phyloP scores from a whole-genome alignment of 2,329 filamentous ascomycete species.

The Phoma sp. region DNA sequence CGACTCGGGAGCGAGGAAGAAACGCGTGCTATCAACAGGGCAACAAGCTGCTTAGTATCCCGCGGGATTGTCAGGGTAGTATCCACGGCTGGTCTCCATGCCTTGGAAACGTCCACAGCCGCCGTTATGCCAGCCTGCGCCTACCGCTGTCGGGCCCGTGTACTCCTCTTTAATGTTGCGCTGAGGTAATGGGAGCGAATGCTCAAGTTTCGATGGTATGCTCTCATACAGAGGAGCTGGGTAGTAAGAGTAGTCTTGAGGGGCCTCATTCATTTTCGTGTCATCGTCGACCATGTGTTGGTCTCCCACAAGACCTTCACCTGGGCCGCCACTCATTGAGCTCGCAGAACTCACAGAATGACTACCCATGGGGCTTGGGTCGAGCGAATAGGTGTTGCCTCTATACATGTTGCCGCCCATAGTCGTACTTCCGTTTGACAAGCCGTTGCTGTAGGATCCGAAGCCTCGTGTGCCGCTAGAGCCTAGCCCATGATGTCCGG shows the following conservation, averaged over 20 bases:
- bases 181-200: slow-evolving; percentile 41
- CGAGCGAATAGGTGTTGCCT: slow-evolving; percentile 46
- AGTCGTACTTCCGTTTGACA: slow-evolving; percentile 38
- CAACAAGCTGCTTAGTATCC: slow-evolving; percentile 39
- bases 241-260: slow-evolving; percentile 56
- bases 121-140: slow-evolving; percentile 47
- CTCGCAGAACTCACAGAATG: slow-evolving; percentile 55
- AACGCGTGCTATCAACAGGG: not conserved
- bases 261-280: slow-evolving; percentile 49
- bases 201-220: slow-evolving; percentile 43
- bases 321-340: slow-evolving; percentile 48
- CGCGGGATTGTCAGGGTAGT: slow-evolving; percentile 53
- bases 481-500: slow-evolving; percentile 65
- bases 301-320: slow-evolving; percentile 52
- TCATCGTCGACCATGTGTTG: slow-evolving; percentile 50
- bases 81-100: slow-evolving; percentile 55
- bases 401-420: slow-evolving; percentile 45
- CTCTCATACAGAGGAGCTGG: slow-evolving; percentile 53
- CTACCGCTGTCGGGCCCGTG: slow-evolving; percentile 37
- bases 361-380: slow-evolving; percentile 49
- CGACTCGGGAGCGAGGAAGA: not conserved
- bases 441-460: slow-evolving; percentile 38
- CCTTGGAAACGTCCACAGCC: slow-evolving; percentile 54
- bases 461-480: slow-evolving; percentile 64
- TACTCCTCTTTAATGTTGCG: slow-evolving; percentile 54